These are phyloP conservation scores for Pseudocercospora musae DNA, from an alignment of 2,329 filamentous ascomycete species.

Conservation along the genomic window DNA sequence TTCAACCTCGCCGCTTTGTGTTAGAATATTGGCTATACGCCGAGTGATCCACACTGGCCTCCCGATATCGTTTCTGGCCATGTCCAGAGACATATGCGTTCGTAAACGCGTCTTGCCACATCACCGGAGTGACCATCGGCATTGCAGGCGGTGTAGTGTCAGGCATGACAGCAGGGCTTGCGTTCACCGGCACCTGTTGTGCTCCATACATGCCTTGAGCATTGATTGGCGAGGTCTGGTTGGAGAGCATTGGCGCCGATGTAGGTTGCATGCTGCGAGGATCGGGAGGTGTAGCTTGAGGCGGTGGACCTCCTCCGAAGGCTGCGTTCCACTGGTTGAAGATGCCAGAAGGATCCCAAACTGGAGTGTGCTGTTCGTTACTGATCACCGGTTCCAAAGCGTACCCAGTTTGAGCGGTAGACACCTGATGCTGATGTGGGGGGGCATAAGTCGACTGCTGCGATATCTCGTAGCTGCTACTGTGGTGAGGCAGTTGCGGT, in stretches of 20 bases:
- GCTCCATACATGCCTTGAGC: slow-evolving; percentile 23
- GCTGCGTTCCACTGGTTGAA: slow-evolving; percentile 89
- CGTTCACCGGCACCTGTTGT: slow-evolving; percentile 22
- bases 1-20: slow-evolving; percentile 22
- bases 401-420: slow-evolving; percentile 25
- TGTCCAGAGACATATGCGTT: slow-evolving; percentile 36
- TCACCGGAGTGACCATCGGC: slow-evolving; percentile 45
- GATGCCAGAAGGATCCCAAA: slow-evolving; percentile 37
- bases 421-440: slow-evolving; percentile 23
- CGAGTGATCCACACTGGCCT: slow-evolving; percentile 36
- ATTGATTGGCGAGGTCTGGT: slow-evolving; percentile 35
- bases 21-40: slow-evolving; percentile 17
- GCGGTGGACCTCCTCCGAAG: slow-evolving; percentile 66
- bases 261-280: slow-evolving; percentile 22
- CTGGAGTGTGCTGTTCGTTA: slow-evolving; percentile 30
- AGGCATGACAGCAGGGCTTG: slow-evolving; percentile 15
- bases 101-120: slow-evolving; percentile 51
- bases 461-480: slow-evolving; percentile 21
- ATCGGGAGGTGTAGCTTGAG: slow-evolving; percentile 44
- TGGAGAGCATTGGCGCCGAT: slow-evolving; percentile 32
- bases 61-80: slow-evolving; percentile 46
- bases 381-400: slow-evolving; percentile 27
- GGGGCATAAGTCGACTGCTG: slow-evolving; percentile 21
- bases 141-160: slow-evolving; percentile 21
- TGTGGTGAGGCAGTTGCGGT: slow-evolving; percentile 21